Base-by-base conservation (phyloP, 495 filamentous ascomycete species). In the Neurospora sp. region DNA sequence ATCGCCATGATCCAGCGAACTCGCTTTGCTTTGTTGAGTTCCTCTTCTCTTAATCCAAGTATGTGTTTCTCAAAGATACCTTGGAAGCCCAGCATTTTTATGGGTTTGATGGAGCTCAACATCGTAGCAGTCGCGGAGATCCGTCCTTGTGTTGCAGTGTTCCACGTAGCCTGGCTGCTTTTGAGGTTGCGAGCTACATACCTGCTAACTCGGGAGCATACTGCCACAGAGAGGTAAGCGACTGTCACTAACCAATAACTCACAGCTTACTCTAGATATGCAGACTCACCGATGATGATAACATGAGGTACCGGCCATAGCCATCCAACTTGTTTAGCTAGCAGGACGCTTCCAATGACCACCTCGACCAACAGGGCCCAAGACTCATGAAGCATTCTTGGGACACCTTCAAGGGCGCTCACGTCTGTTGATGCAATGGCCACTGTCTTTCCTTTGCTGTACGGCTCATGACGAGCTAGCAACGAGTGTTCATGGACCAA, bases 1-100 rank as follows among this genome's bases (percentile, higher is more conserved):
- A 76, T 74, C 0, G 83, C 76, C 73, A 76, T 81, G 39, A 85
- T 77, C 80, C 80, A 83, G 27, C 91, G 81, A 38, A 91, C 87
- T 23, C 80, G 82, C 71, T 82, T 85, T 0, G 89, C 88, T 70
- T 87, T 87, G 0, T 82, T 75, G 4, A 92, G 72, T 73, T 93
- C 91, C 18, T 85, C 77, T 9, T 84, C 72, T n/a, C 91, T 85
- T 7, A 91, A 77, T 0, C 77, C 75, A 59, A 89, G 83, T 1
- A 92, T 80, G 23, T 80, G 83, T 20, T 77, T 31, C 2, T 78
- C 77, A 2, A 89, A 73, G 3, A 62, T 70, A 0, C 81, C 74
- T n/a, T 84, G 83, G 7, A 91, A 77, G 1, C 89, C 90, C 6
- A 89, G 84, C 86, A 90, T 89, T 74, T 91, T 92, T 46, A 92